Conservation (phyloP, 371 early-diverging fungal genomes). For the Mucor sp. region DNA sequence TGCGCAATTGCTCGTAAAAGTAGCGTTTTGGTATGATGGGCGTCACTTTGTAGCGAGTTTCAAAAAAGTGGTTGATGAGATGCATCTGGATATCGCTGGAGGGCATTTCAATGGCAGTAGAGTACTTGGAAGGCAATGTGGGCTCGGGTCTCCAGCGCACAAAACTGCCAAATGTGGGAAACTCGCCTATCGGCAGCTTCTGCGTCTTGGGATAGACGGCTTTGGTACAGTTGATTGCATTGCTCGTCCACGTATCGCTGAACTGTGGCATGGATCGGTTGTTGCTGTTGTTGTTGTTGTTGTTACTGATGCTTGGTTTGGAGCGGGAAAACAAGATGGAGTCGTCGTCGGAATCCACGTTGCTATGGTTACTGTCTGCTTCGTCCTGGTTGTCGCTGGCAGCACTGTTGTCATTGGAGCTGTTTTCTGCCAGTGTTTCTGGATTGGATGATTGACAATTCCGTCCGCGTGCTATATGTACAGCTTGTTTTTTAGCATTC, state of each 20-base stretch:
- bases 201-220: background rate
- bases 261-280: background rate
- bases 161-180: slow-evolving; percentile 16
- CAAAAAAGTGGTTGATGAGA: slow-evolving; percentile 31
- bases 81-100: slow-evolving; percentile 29
- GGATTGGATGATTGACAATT: slow-evolving; percentile 21
- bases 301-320: slow-evolving; percentile 3
- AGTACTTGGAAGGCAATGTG: slow-evolving; percentile 25
- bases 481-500: background rate
- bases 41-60: slow-evolving; percentile 9
- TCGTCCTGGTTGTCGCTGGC: slow-evolving; percentile 1
- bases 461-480: slow-evolving; percentile 24
- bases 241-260: background rate
- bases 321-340: slow-evolving; percentile 20
- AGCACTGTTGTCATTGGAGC: background rate
- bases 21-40: slow-evolving; percentile 25
- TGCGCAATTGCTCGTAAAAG: slow-evolving; percentile 27
- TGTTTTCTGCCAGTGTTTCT: background rate
- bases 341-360: slow-evolving; percentile 19
- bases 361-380: background rate
- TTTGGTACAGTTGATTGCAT: background rate
- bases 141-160: slow-evolving; percentile 26
- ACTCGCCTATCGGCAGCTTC: background rate
- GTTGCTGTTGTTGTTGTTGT: background rate
- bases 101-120: slow-evolving; percentile 33